Percentiles rank a stretch among this genome's conserved stretches.
Conservation (phyloP, 768 basidiomycete species). For the Serendipita sp. region DNA sequence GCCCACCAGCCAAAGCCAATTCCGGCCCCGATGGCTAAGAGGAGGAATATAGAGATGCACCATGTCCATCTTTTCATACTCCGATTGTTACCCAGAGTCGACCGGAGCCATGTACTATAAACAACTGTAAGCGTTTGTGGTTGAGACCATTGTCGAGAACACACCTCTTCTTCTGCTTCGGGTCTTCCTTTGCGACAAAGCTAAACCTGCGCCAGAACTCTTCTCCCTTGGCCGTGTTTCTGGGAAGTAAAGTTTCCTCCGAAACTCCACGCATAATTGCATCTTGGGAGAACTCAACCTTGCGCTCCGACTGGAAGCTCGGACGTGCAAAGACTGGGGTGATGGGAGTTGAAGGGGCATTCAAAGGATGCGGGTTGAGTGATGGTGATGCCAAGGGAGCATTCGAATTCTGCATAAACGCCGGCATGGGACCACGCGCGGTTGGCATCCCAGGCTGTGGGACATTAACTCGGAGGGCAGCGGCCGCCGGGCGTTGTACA, state of each 20-base stretch:
- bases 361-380: constrained; percentile 47
- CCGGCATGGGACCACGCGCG: constrained; percentile 14
- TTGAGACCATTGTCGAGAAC: background rate
- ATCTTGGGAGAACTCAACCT: constrained; percentile 33
- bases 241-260: constrained; percentile 53
- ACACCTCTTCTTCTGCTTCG: constrained; percentile 32
- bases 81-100: constrained; percentile 39
- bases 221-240: constrained; percentile 53
- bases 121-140: background rate
- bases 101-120: constrained; percentile 46
- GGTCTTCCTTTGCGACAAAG: constrained; percentile 56
- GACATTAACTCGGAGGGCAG: constrained; percentile 18
- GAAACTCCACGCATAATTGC: constrained; percentile 48
- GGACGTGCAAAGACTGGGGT: constrained; percentile 63
- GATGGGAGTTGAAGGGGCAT: constrained; percentile 64
- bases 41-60: constrained; percentile 42
- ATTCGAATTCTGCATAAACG: constrained; percentile 9
- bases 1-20: constrained; percentile 45
- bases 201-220: constrained; percentile 81
- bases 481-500: constrained; percentile 6
- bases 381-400: constrained; percentile 3
- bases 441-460: constrained; percentile 21
- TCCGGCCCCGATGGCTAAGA: constrained; percentile 41
- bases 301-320: constrained; percentile 18
- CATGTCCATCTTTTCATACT: constrained; percentile 53